Percentiles rank a stretch among this genome's conserved stretches.
Evolutionary conservation across 257 asterid genomes (phyloP).

Genomic region (Coffea canephora): DNA sequence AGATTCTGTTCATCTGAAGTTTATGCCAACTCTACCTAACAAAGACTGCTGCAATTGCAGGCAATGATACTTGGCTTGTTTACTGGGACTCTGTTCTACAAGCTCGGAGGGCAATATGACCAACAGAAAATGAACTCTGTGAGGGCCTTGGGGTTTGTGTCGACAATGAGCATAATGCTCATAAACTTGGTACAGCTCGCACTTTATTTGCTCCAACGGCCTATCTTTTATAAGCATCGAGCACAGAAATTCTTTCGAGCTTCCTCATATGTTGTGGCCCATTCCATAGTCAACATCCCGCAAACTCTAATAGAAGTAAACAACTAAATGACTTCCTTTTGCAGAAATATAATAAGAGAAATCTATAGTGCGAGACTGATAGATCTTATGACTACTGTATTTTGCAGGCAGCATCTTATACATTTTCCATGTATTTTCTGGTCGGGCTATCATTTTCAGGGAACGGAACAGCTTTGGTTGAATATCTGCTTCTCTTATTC

Average conservation of each 20-base stretch:
- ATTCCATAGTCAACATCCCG: slow-evolving; percentile 13
- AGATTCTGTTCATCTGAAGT: not conserved
- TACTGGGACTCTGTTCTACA: slow-evolving; percentile 18
- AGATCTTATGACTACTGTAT: not conserved
- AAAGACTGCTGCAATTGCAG: not conserved
- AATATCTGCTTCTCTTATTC: slow-evolving; percentile 14
- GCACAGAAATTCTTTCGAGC: slow-evolving; percentile 13
- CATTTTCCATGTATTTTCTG: slow-evolving; percentile 9
- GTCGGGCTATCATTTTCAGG: slow-evolving; percentile 6
- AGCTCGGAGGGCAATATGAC: slow-evolving; percentile 18
- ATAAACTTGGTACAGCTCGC: slow-evolving; percentile 18
- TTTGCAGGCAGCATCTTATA: slow-evolving; percentile 15
- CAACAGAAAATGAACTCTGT: slow-evolving; percentile 15
- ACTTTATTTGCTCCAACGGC: slow-evolving; percentile 14
- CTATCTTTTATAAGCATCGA: slow-evolving; percentile 17
- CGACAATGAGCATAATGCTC: slow-evolving; percentile 18
- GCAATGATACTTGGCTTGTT: slow-evolving; percentile 11
- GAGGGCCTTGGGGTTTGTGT: slow-evolving; percentile 17
- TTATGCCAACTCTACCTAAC: not conserved
- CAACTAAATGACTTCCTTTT: not conserved
- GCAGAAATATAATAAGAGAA: not conserved
- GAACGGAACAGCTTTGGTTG: not conserved
- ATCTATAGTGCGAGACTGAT: not conserved
- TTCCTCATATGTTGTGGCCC: slow-evolving; percentile 18
- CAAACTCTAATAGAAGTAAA: slow-evolving; percentile 16